These are phyloP conservation scores for Aegilops sharonensis DNA, from an alignment of 176 grass and related monocot species.

Conservation along the genomic window DNA sequence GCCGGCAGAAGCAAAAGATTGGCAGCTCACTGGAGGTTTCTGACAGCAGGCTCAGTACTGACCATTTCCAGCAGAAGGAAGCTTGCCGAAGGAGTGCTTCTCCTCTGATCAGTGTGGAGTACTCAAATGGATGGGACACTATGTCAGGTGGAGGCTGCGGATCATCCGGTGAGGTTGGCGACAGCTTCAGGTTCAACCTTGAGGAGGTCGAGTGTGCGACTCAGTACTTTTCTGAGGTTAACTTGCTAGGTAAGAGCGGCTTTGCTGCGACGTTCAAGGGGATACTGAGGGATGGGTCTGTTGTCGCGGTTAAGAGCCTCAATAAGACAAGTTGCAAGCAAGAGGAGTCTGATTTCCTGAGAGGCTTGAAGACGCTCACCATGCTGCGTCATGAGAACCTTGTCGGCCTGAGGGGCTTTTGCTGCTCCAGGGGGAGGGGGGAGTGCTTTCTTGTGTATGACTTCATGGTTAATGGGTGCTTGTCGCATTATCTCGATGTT, in stretches of 20 bases:
- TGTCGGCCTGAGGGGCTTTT: slow-evolving; percentile 76
- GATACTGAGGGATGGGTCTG: slow-evolving; percentile 69
- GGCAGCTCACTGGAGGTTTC: slow-evolving; percentile 88
- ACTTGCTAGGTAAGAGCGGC: slow-evolving; percentile 84
- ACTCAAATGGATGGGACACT: slow-evolving; percentile 71
- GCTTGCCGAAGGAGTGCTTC: slow-evolving; percentile 67
- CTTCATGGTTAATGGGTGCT: slow-evolving; percentile 67
- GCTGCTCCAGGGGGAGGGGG: slow-evolving; percentile 83
- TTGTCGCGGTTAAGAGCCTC: slow-evolving; percentile 81
- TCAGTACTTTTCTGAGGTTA: slow-evolving; percentile 91
- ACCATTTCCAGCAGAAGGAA: slow-evolving; percentile 84
- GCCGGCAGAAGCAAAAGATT: slow-evolving; percentile 91
- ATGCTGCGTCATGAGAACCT: slow-evolving; percentile 82
- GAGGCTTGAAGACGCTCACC: slow-evolving; percentile 76
- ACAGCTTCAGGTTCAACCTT: slow-evolving; percentile 87
- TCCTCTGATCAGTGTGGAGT: slow-evolving; percentile 82
- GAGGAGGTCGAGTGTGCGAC: slow-evolving; percentile 96
- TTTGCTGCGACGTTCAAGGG: slow-evolving; percentile 83
- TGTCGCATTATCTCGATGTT: slow-evolving; percentile 61
- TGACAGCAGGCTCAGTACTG: slow-evolving; percentile 89
- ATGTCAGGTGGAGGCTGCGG: slow-evolving; percentile 57
- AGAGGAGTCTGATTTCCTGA: slow-evolving; percentile 89
- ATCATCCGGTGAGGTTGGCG: slow-evolving; percentile 58
- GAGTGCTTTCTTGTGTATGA: slow-evolving; percentile 94
- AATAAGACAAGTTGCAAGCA: slow-evolving; percentile 95